Conservation (phyloP, 352 stramenopile genomes). For the Globisporangium cederbergense region DNA sequence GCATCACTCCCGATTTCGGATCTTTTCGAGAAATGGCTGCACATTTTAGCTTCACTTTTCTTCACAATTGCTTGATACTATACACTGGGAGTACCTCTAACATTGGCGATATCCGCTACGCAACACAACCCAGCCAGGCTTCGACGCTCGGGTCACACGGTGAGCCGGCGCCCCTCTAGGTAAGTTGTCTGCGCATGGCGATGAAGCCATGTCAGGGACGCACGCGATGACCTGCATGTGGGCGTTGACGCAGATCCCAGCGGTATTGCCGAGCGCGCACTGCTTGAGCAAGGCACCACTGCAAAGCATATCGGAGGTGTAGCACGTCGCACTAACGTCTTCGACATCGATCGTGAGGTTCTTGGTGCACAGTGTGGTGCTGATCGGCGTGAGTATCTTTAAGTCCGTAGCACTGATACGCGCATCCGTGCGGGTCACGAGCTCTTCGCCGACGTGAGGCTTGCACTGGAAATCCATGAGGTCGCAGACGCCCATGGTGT, state of each 20-base stretch:
- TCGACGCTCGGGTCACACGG: slow-evolving; percentile 30
- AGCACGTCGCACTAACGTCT: slow-evolving; percentile 6
- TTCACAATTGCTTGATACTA: no score
- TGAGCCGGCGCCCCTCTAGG: slow-evolving; percentile 20
- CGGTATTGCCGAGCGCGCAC: slow-evolving; percentile 16
- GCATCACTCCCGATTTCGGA: no score
- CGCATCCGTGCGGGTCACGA: slow-evolving; percentile 22
- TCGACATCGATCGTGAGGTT: slow-evolving; percentile 5
- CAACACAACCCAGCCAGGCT: slow-evolving; percentile 15
- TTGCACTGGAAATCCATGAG: slow-evolving; percentile 28
- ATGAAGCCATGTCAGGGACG: slow-evolving; percentile 33
- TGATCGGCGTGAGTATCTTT: slow-evolving; percentile 1
- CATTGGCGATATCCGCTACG: not conserved
- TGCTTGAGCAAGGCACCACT: slow-evolving; percentile 28
- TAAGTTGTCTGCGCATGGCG: slow-evolving; percentile 32
- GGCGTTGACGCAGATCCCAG: slow-evolving; percentile 41
- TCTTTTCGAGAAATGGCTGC: no score
- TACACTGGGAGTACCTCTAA: no score
- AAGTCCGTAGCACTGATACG: slow-evolving; percentile 23
- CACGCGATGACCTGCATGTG: slow-evolving; percentile 46
- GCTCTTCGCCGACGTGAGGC: slow-evolving; percentile 18
- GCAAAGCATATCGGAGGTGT: slow-evolving; percentile 28
- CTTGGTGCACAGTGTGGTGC: slow-evolving; percentile 2
- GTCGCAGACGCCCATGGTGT: not conserved
- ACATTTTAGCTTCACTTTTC: no score